Percentiles rank a stretch among this genome's conserved stretches.
These are phyloP conservation scores for Yamadazyma olivae DNA, from an alignment of 805 yeast genomes.

Conservation along the genomic window DNA sequence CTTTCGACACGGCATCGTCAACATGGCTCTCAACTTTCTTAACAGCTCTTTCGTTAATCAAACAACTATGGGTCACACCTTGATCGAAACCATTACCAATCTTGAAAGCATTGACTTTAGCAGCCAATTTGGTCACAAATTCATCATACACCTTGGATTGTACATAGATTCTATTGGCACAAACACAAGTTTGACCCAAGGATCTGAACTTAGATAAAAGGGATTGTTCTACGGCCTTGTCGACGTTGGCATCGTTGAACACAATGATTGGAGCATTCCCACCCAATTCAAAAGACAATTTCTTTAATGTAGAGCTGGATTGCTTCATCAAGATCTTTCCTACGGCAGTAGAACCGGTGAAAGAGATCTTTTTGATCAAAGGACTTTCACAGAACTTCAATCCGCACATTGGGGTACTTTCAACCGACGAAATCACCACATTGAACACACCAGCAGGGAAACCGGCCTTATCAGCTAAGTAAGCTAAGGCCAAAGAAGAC, in stretches of 20 bases:
- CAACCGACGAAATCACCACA: conserved; percentile 45
- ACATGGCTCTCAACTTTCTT: conserved; percentile 53
- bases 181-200: conserved; percentile 79
- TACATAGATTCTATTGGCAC: conserved; percentile 70
- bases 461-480: conserved; percentile 56
- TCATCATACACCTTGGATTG: conserved; percentile 65
- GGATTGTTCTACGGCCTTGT: conserved; percentile 64
- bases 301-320: conserved; percentile 61
- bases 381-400: conserved; percentile 52
- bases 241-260: conserved; percentile 69
- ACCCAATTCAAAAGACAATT: conserved; percentile 70
- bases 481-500: conserved; percentile 55
- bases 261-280: conserved; percentile 81
- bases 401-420: conserved; percentile 53
- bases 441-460: conserved; percentile 59
- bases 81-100: conserved; percentile 57
- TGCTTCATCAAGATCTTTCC: conserved; percentile 67
- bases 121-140: conserved; percentile 49
- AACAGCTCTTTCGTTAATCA: conserved; percentile 51
- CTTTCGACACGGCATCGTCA: conserved; percentile 51
- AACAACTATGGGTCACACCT: conserved; percentile 53
- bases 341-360: conserved; percentile 76
- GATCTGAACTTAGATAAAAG: conserved; percentile 69
- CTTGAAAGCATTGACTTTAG: conserved; percentile 44
- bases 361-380: conserved; percentile 61